Evolutionary conservation across 306 rosid genomes (phyloP).

Genomic region (Astragalus glycyphyllos): DNA sequence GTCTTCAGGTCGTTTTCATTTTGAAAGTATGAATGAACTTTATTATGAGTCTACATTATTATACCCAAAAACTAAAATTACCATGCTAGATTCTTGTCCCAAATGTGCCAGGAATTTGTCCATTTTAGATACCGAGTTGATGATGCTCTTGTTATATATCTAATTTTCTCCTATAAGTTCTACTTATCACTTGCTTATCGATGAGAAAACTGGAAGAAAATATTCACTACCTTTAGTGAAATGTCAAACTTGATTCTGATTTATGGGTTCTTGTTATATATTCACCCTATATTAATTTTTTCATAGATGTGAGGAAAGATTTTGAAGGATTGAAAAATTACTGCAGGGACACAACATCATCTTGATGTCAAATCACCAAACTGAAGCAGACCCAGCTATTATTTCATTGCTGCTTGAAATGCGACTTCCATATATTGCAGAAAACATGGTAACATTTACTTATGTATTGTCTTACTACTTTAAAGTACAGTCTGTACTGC

Average conservation of each 20-base stretch:
- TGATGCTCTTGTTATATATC: constrained; percentile 29
- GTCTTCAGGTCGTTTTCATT: constrained; percentile 37
- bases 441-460: constrained; percentile 66
- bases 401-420: constrained; percentile 88
- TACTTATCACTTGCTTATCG: constrained; percentile 31
- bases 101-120: constrained; percentile 35
- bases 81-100: constrained; percentile 39
- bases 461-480: constrained; percentile 34
- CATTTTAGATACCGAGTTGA: constrained; percentile 39
- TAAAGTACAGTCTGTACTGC: constrained; percentile 20
- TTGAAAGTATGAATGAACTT: constrained; percentile 36
- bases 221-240: constrained; percentile 30
- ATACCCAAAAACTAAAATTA: constrained; percentile 2
- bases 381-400: constrained; percentile 98
- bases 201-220: constrained; percentile 12
- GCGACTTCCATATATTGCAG: constrained; percentile 70
- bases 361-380: constrained; percentile 96
- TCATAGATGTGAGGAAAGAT: constrained; percentile 36
- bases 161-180: constrained; percentile 19
- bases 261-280: constrained; percentile 33
- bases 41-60: constrained; percentile 16
- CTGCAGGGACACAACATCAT: constrained; percentile 95
- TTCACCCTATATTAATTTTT: constrained; percentile 28
- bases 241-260: constrained; percentile 35
- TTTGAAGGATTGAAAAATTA: constrained; percentile 38